Base-by-base conservation (phyloP, 345 rosid species). In the Pelargonium nanum region DNA sequence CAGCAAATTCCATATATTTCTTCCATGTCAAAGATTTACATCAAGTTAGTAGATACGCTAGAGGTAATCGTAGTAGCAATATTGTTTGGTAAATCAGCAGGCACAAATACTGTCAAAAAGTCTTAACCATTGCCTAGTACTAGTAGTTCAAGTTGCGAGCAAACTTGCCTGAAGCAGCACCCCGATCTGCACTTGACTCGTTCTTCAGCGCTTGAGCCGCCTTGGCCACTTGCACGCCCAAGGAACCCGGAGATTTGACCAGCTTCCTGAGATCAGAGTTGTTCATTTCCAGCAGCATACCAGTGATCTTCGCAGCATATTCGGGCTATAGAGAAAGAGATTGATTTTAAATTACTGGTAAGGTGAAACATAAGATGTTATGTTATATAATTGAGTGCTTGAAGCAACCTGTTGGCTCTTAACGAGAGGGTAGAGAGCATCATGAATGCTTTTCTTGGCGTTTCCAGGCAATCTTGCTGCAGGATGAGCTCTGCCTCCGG, bases 381-480 rank as follows among this genome's bases (percentile, higher is more conserved):
- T 17, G 2, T 40, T 40, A 0, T 5, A 12, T 30, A 30, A 30
- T 6, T 30, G 10, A 30, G 40, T 30, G 6, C 10, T 30, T 5
- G 40, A 21, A 56, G 50, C 30, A 51, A 75, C 77, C 75, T 70
- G 57, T 55, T 57, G 56, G 22, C 54, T 65, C 69, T 64, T 60
- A 5, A 54, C 57, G 5, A 54, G 24, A 21, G 68, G 69, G 25
- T 66, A 25, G n/a, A 57, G 61, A 69, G 50, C 17, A 34, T 60
- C 44, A 65, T 53, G 53, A 23, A 16, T n/a, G 32, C 34, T 58
- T 58, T 34, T 53, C 52, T 60, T 34, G 45, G 55, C 23, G 17
- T 56, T 51, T 55, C 40, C 64, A 24, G 57, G 15, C 26, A 65
- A 12, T 24, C 63, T 26, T 7, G 56, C 60, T 20, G 53, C 60